Percentiles rank a stretch among this genome's conserved stretches.
phyloP scores from a whole-genome alignment of 176 grass and related monocot genomes.

The Puccinellia tenuiflora region DNA sequence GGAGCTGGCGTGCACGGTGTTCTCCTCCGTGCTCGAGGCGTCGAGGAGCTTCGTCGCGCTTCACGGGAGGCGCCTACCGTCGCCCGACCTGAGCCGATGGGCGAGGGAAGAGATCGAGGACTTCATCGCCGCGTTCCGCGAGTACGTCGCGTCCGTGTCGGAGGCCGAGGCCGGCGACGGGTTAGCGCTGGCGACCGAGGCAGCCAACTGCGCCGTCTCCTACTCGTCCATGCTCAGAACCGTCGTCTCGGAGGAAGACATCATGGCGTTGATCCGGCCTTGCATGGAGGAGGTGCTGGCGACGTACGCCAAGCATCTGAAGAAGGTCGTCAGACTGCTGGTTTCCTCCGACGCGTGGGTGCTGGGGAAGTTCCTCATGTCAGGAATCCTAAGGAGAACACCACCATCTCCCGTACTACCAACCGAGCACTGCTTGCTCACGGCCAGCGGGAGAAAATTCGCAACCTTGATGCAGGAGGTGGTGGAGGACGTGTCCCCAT shows the following conservation, averaged over 20 bases:
- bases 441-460: slow-evolving; percentile 46
- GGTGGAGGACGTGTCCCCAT: slow-evolving; percentile 32
- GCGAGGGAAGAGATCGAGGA: slow-evolving; percentile 44
- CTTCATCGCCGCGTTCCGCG: slow-evolving; percentile 25
- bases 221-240: slow-evolving; percentile 17
- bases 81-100: slow-evolving; percentile 26
- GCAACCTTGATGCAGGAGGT: slow-evolving; percentile 39
- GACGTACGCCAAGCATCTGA: slow-evolving; percentile 21
- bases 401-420: neutral
- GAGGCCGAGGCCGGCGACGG: neutral
- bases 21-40: slow-evolving; percentile 35
- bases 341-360: slow-evolving; percentile 29
- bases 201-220: slow-evolving; percentile 21
- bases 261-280: slow-evolving; percentile 17
- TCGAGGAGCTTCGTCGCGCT: slow-evolving; percentile 23
- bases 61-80: slow-evolving; percentile 1
- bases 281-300: slow-evolving; percentile 30
- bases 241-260: slow-evolving; percentile 5
- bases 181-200: slow-evolving; percentile 29
- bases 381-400: slow-evolving; percentile 4
- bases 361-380: slow-evolving; percentile 30
- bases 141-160: slow-evolving; percentile 20
- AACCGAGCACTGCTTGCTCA: slow-evolving; percentile 37
- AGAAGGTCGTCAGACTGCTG: slow-evolving; percentile 26
- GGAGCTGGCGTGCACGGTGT: slow-evolving; percentile 36